phyloP scores from a whole-genome alignment of 2,329 filamentous ascomycete genomes.

The Colletotrichum tropicicola region DNA sequence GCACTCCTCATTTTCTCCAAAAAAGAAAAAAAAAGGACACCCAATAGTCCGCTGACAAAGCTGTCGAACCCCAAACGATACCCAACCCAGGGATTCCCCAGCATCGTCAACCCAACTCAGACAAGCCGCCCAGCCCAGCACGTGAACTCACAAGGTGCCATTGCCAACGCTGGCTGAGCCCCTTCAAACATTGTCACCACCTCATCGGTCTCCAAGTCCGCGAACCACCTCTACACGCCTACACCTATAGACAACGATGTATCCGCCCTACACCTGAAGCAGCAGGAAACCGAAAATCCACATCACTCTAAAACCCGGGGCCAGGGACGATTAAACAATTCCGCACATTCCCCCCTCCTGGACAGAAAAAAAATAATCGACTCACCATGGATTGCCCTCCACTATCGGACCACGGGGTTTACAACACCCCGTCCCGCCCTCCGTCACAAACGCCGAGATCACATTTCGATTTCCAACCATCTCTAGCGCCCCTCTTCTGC shows the following conservation, averaged over 20 bases:
- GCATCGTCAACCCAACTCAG: slow-evolving; percentile 13
- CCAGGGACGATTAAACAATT: not conserved
- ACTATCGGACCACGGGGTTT: slow-evolving; percentile 22
- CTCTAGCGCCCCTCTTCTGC: not conserved
- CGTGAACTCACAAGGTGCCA: slow-evolving; percentile 22
- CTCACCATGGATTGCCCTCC: not conserved
- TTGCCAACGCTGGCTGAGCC: slow-evolving; percentile 8
- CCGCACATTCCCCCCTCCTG: not conserved
- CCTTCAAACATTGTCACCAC: slow-evolving; percentile 20
- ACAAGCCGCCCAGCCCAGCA: slow-evolving; percentile 15
- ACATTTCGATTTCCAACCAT: slow-evolving; percentile 26
- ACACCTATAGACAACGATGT: not conserved
- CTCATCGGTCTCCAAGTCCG: slow-evolving; percentile 4
- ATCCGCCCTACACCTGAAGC: slow-evolving; percentile 4
- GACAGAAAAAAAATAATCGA: not conserved
- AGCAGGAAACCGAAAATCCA: not conserved
- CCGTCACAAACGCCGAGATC: slow-evolving; percentile 24
- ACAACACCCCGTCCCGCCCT: slow-evolving; percentile 25
- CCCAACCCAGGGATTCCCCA: slow-evolving; percentile 13
- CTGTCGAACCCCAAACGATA: not conserved
- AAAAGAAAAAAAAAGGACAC: too few relatives aligned
- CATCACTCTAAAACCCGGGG: not conserved
- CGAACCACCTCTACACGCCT: not conserved
- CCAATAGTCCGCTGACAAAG: slow-evolving; percentile 21
- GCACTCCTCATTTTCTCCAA: not conserved